A percentile compares a stretch with the other conserved stretches of the same genome.
These are phyloP conservation scores for Alternaria dauci DNA, from an alignment of 2,329 filamentous ascomycete genomes.

Conservation along the genomic window DNA sequence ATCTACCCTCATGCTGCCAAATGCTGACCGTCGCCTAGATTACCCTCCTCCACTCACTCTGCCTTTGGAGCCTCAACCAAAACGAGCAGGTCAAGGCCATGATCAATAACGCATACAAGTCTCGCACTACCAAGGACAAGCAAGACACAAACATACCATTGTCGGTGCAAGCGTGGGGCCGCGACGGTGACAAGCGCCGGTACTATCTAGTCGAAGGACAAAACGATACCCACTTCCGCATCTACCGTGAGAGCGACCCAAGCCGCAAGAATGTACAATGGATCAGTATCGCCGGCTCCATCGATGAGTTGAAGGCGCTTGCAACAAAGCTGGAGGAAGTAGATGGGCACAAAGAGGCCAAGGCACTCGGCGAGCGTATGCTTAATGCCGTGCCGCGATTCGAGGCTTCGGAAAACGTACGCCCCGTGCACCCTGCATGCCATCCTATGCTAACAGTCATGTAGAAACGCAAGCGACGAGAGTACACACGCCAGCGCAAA, in stretches of 20 bases:
- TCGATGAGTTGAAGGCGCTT: constrained; percentile 81
- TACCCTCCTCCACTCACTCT: constrained; percentile 79
- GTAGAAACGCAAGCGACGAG: constrained; percentile 89
- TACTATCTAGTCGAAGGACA: constrained; percentile 95
- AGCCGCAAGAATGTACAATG: constrained; percentile 79
- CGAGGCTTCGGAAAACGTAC: constrained; percentile 88
- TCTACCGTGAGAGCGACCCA: constrained; percentile 93
- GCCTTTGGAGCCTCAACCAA: constrained; percentile 87
- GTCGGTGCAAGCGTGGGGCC: constrained; percentile 89
- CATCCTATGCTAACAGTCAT: constrained; percentile 22
- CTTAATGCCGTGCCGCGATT: constrained; percentile 83
- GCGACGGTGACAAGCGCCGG: constrained; percentile 86
- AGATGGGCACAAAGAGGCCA: constrained; percentile 84
- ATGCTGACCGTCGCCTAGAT: constrained; percentile 65
- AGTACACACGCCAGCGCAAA: constrained; percentile 86
- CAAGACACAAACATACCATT: constrained; percentile 83
- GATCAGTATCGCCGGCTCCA: constrained; percentile 91
- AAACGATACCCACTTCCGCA: constrained; percentile 91
- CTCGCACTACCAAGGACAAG: constrained; percentile 83
- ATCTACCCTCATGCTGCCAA: not conserved
- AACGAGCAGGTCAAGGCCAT: constrained; percentile 83
- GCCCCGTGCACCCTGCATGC: not conserved
- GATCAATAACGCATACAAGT: constrained; percentile 73
- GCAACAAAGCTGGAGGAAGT: constrained; percentile 77
- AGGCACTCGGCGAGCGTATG: constrained; percentile 79